These are phyloP conservation scores for Fusarium musae DNA, from an alignment of 2,329 filamentous ascomycete genomes.

Conservation along the genomic window DNA sequence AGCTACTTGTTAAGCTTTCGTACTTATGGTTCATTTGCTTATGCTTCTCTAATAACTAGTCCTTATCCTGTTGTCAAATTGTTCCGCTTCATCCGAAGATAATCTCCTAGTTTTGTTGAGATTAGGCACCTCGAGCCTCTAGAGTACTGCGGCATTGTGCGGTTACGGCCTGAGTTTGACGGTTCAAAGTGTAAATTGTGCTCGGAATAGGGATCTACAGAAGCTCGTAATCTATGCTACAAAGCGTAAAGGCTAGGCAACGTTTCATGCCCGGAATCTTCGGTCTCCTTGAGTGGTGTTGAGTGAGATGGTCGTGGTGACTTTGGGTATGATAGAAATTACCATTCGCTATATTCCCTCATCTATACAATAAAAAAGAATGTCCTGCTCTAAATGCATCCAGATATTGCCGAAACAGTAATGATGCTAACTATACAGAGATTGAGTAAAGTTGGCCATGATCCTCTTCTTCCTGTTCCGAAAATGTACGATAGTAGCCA, in stretches of 20 bases:
- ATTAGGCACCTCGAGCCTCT: not conserved
- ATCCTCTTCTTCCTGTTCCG: not conserved
- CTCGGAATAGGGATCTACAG: not conserved
- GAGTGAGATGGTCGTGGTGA: not conserved
- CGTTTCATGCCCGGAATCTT: too few relatives aligned
- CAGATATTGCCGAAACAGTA: too few relatives aligned
- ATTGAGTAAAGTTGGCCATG: not conserved
- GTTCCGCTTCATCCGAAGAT: not conserved
- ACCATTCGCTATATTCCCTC: not conserved
- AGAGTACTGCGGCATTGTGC: accelerated
- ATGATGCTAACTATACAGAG: not conserved
- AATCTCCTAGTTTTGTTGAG: too few relatives aligned
- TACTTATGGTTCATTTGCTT: not conserved
- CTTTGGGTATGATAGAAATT: accelerated
- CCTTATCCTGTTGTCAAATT: too few relatives aligned
- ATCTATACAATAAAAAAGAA: not conserved
- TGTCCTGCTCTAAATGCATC: too few relatives aligned
- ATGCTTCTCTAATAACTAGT: not conserved
- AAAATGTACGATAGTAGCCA: not conserved
- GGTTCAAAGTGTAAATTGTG: not conserved
- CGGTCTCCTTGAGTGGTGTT: not conserved
- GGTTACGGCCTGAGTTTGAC: accelerated
- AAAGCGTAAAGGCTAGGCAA: not conserved
- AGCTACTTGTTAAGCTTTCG: too few relatives aligned
- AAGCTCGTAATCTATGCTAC: not conserved